A percentile compares a stretch with the other conserved stretches of the same genome.
Evolutionary conservation across 495 filamentous ascomycete genomes (phyloP).

Genomic region (Collariella sp.): DNA sequence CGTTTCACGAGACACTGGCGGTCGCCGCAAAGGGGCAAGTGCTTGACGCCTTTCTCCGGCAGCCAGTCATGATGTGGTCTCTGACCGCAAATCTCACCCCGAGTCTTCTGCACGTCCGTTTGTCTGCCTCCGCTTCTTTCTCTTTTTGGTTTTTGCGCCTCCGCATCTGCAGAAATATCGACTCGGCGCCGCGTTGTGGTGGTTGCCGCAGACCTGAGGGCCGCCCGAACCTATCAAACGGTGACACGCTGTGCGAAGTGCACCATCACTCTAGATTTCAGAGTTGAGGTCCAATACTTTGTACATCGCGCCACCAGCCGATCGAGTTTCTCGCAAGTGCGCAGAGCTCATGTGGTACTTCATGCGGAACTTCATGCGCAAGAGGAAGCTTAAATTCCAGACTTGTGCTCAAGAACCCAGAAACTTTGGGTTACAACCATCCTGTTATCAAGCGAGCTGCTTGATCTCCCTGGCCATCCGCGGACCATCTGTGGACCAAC

Average conservation of each 20-base stretch:
- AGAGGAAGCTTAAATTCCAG: too few relatives aligned
- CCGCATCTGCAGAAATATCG: background rate
- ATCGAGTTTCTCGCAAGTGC: background rate
- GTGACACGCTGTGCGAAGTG: constrained; percentile 3
- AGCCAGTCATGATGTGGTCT: background rate
- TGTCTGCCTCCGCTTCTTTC: background rate
- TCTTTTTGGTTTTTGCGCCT: background rate
- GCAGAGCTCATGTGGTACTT: background rate
- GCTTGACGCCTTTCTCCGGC: background rate
- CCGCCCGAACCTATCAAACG: constrained; percentile 3
- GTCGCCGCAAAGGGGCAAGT: background rate
- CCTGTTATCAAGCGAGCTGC: too few relatives aligned
- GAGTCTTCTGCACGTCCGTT: background rate
- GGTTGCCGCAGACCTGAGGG: too few relatives aligned
- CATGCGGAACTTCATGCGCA: too few relatives aligned
- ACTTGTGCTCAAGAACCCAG: background rate
- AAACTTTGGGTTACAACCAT: background rate
- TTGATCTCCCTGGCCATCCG: too few relatives aligned
- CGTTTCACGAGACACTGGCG: background rate
- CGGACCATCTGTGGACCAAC: too few relatives aligned
- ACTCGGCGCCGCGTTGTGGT: too few relatives aligned
- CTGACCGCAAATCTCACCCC: background rate
- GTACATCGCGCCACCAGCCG: background rate
- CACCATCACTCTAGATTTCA: background rate
- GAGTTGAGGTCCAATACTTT: background rate